These are phyloP conservation scores for Mucuna pruriens DNA, from an alignment of 306 rosid species.

Conservation along the genomic window DNA sequence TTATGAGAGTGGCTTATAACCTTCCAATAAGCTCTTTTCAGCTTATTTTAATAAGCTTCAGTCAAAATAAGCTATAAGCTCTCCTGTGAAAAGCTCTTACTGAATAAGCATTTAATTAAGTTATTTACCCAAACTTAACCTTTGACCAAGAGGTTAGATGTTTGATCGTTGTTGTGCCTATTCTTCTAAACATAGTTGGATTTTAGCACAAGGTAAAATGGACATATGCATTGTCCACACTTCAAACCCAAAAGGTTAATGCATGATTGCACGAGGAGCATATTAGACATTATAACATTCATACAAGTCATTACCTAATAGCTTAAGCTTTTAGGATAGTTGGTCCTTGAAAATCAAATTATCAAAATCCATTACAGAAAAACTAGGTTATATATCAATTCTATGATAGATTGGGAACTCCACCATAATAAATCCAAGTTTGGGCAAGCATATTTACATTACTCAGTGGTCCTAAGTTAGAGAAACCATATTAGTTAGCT, in stretches of 20 bases:
- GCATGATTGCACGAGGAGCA: not conserved
- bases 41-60: not conserved
- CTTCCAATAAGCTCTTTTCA: not conserved
- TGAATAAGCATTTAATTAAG: not conserved
- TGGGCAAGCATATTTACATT: constrained; percentile 19
- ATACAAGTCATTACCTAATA: not conserved
- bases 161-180: not conserved
- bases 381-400: not conserved
- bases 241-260: not conserved
- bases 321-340: not conserved
- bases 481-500: not conserved
- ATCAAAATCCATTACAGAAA: not conserved
- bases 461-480: not conserved
- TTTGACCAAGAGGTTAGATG: not conserved
- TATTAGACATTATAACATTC: not conserved
- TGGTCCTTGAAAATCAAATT: not conserved
- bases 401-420: not conserved
- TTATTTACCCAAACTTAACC: not conserved
- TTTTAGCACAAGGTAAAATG: not conserved
- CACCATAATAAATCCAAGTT: not conserved
- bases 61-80: not conserved
- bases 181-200: constrained; percentile 16
- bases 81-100: not conserved
- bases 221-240: not conserved
- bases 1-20: not conserved